Conservation (phyloP, 768 basidiomycete genomes). For the Calocera viscosa region DNA sequence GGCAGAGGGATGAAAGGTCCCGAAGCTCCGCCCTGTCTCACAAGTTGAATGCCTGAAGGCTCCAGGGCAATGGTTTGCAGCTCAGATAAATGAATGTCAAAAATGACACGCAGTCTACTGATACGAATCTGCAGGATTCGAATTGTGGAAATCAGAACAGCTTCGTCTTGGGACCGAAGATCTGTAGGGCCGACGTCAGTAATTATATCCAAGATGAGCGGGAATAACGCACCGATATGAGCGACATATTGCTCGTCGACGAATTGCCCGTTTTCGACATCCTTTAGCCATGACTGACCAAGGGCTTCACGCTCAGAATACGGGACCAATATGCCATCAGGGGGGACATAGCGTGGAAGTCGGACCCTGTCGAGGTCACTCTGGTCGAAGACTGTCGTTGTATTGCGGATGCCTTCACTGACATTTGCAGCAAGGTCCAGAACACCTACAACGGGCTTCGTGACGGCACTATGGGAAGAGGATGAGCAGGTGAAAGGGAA, state of each 20-base stretch:
- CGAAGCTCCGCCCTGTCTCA: conserved; percentile 52
- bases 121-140: conserved; percentile 8
- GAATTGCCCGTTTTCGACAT: conserved; percentile 79
- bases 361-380: conserved; percentile 78
- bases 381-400: conserved; percentile 93
- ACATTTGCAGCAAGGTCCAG: conserved; percentile 94
- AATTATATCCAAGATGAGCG: background rate
- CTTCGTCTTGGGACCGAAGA: conserved; percentile 64
- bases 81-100: background rate
- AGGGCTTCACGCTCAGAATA: conserved; percentile 81
- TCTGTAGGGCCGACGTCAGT: conserved; percentile 34
- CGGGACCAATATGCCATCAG: conserved; percentile 74
- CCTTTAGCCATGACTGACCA: conserved; percentile 96
- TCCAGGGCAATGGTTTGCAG: background rate
- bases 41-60: conserved; percentile 9
- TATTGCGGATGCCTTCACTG: conserved; percentile 94
- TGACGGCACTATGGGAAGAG: conserved; percentile 52
- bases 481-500: background rate
- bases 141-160: conserved; percentile 36
- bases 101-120: conserved; percentile 17
- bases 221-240: conserved; percentile 57
- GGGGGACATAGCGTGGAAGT: conserved; percentile 70
- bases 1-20: conserved; percentile 46
- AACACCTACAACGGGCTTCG: conserved; percentile 92
- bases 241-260: conserved; percentile 79